Percentiles rank a stretch among this genome's conserved stretches.
These are phyloP conservation scores for Lepidium campestre DNA, from an alignment of 441 rosid genomes.

Conservation along the genomic window DNA sequence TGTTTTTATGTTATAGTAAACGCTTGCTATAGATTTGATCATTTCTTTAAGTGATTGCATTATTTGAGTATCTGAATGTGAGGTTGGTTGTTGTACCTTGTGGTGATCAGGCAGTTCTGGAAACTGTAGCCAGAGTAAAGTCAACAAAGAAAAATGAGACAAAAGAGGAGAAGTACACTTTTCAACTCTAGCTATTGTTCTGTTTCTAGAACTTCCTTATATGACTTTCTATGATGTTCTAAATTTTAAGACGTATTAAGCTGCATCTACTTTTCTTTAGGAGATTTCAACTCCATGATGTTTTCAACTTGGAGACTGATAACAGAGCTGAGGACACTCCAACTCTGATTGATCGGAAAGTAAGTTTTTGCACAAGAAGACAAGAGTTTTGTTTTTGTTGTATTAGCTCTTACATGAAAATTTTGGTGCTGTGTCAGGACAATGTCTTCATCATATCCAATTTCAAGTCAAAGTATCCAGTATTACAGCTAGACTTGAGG, in stretches of 20 bases:
- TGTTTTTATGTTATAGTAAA: background rate
- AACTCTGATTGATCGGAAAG: conserved; percentile 80
- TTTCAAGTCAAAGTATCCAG: conserved; percentile 82
- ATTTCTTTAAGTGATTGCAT: background rate
- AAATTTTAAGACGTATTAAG: conserved; percentile 14
- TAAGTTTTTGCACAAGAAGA: conserved; percentile 10
- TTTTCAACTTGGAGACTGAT: conserved; percentile 75
- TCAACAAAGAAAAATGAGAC: conserved; percentile 72
- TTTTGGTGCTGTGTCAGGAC: conserved; percentile 46
- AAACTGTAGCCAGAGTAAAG: conserved; percentile 80
- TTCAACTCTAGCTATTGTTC: background rate
- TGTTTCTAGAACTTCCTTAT: background rate
- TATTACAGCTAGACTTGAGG: conserved; percentile 84
- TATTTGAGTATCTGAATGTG: conserved; percentile 13
- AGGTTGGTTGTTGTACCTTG: conserved; percentile 19
- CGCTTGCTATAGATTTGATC: background rate
- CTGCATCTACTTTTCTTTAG: conserved; percentile 31
- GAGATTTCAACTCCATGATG: conserved; percentile 73
- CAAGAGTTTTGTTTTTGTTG: background rate
- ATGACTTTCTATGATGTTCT: background rate
- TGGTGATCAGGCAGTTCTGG: conserved; percentile 69
- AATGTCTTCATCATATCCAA: conserved; percentile 91
- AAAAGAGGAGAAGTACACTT: conserved; percentile 62
- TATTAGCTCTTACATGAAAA: background rate
- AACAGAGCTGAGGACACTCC: conserved; percentile 82